phyloP scores from a whole-genome alignment of 208 protist species.

The Vickermania spadyakhi region DNA sequence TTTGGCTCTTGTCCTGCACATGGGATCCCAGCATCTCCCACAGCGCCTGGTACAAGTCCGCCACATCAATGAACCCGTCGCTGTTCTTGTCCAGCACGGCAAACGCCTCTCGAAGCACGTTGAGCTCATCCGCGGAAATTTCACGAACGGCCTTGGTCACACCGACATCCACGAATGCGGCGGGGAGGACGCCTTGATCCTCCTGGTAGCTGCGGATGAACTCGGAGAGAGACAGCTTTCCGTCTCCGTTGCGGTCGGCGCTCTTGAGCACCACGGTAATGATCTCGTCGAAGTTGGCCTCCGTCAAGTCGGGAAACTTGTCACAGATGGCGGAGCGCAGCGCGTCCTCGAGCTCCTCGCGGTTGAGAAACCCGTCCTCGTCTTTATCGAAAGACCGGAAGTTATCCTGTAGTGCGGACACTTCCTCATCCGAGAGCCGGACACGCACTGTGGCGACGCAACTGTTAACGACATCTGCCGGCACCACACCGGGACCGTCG shows the following conservation, averaged over 20 bases:
- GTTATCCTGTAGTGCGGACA: conserved; percentile 59
- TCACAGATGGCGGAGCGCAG: conserved; percentile 33
- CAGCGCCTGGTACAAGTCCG: conserved; percentile 54
- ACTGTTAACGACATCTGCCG: conserved; percentile 75
- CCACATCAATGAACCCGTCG: conserved; percentile 58
- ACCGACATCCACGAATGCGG: conserved; percentile 44
- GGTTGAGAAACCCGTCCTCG: conserved; percentile 58
- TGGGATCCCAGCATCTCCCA: conserved; percentile 39
- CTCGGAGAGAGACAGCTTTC: conserved; percentile 61
- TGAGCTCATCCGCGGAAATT: conserved; percentile 47
- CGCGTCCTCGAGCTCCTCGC: conserved; percentile 47
- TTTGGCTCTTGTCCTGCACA: conserved; percentile 39
- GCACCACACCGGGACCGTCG: conserved; percentile 65
- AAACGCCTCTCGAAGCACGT: conserved; percentile 60
- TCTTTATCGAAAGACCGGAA: conserved; percentile 66
- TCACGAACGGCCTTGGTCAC: conserved; percentile 17
- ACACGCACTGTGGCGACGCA: conserved; percentile 68
- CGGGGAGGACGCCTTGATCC: conserved; percentile 76
- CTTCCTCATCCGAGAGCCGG: conserved; percentile 71
- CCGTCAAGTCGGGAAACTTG: conserved; percentile 55
- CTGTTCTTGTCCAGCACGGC: conserved; percentile 61
- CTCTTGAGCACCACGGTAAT: conserved; percentile 61
- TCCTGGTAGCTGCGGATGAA: conserved; percentile 85
- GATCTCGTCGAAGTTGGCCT: conserved; percentile 59
- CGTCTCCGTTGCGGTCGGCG: conserved; percentile 61